These are phyloP conservation scores for Capronia coronata DNA, from an alignment of 2,329 filamentous ascomycete species.

Conservation along the genomic window DNA sequence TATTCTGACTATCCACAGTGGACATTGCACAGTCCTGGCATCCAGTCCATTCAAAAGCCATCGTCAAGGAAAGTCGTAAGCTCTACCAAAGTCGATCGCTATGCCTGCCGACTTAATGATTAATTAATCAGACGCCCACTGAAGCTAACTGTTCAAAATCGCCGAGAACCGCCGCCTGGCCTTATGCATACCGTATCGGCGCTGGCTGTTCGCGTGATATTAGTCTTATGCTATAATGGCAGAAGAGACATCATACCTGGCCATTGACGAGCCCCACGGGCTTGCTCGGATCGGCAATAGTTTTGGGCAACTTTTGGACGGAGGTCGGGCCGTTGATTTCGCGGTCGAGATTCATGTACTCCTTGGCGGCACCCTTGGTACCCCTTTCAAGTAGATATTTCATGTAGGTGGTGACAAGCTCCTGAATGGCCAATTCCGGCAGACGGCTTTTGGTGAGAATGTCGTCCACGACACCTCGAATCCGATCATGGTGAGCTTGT, in stretches of 20 bases:
- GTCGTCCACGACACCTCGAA: slow-evolving; percentile 68
- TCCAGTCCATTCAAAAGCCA: not conserved
- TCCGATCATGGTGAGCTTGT: slow-evolving; percentile 59
- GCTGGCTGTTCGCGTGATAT: slow-evolving; percentile 4
- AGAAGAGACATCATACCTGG: slow-evolving; percentile 12
- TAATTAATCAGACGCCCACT: not conserved
- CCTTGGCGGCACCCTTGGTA: slow-evolving; percentile 74
- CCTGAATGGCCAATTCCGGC: slow-evolving; percentile 60
- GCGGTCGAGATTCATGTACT: slow-evolving; percentile 74
- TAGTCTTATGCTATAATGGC: not conserved
- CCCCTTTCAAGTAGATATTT: slow-evolving; percentile 76
- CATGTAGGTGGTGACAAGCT: slow-evolving; percentile 73
- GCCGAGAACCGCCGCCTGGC: not conserved
- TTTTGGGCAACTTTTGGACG: slow-evolving; percentile 31
- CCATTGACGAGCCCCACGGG: slow-evolving; percentile 15
- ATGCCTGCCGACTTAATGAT: not conserved
- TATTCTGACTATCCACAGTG: not conserved
- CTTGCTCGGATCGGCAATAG: slow-evolving; percentile 10
- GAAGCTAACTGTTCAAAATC: not conserved
- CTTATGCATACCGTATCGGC: slow-evolving; percentile 15
- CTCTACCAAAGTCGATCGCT: not conserved
- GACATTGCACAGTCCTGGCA: not conserved
- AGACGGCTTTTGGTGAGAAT: slow-evolving; percentile 71
- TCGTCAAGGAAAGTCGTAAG: not conserved
- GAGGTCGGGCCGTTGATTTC: slow-evolving; percentile 67